These are phyloP conservation scores for Neurospora intermedia DNA, from an alignment of 495 filamentous ascomycete genomes.

Conservation along the genomic window DNA sequence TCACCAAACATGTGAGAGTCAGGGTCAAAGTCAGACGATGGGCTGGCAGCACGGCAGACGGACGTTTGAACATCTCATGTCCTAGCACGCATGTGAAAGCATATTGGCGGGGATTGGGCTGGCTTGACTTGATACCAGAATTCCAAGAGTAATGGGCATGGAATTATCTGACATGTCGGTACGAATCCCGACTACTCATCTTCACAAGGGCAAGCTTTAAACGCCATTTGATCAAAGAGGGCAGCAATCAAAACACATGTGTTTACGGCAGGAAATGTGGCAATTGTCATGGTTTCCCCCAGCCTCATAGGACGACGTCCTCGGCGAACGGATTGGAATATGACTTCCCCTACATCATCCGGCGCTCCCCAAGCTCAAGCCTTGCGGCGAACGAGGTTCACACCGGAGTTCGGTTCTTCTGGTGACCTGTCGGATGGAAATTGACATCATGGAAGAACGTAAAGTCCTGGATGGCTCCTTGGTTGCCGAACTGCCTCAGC, in stretches of 20 bases:
- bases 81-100: background rate
- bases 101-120: too few species aligned
- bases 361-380: constrained; percentile 38
- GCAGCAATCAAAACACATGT: background rate
- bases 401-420: constrained; percentile 51
- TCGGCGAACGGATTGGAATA: constrained; percentile 80
- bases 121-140: background rate
- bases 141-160: background rate
- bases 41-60: background rate
- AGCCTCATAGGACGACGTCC: constrained; percentile 74
- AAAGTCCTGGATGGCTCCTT: constrained; percentile 57
- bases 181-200: background rate
- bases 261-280: constrained; percentile 45
- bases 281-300: constrained; percentile 72
- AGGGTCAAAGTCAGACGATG: background rate
- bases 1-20: background rate
- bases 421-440: constrained; percentile 87
- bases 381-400: constrained; percentile 56
- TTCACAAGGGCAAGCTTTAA: background rate
- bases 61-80: background rate
- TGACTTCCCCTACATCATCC: constrained; percentile 54
- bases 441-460: constrained; percentile 56
- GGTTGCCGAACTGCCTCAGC: constrained; percentile 69
- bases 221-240: background rate
- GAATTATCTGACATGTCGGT: background rate